phyloP scores from a whole-genome alignment of 2,329 filamentous ascomycete genomes.

The Magnaporthiopsis rhizophila region DNA sequence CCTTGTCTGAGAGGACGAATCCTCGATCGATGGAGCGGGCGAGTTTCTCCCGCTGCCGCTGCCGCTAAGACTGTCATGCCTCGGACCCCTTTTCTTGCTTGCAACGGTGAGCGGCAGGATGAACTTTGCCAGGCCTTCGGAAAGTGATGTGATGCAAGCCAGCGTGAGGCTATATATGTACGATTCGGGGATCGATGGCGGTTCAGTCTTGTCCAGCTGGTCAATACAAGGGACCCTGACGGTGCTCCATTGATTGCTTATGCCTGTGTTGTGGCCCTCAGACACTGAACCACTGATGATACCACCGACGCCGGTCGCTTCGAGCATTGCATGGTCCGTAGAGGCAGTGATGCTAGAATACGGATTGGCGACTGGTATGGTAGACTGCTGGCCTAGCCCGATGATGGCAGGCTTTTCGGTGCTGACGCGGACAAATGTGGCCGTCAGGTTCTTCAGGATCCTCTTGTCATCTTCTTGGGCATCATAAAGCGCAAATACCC shows the following conservation, averaged over 20 bases:
- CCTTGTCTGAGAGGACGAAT: slow-evolving; percentile 19
- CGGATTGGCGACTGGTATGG: slow-evolving; percentile 59
- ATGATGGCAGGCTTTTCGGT: slow-evolving; percentile 87
- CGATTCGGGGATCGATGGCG: slow-evolving; percentile 77
- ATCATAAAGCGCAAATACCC: slow-evolving; percentile 77
- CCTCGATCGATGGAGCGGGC: slow-evolving; percentile 28
- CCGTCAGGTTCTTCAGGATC: slow-evolving; percentile 74
- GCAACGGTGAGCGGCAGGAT: slow-evolving; percentile 81
- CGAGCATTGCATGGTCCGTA: slow-evolving; percentile 78
- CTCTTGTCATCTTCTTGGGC: slow-evolving; percentile 61
- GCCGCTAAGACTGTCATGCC: slow-evolving; percentile 28
- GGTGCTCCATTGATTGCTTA: slow-evolving; percentile 87
- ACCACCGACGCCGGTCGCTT: slow-evolving; percentile 79
- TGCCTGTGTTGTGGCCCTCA: slow-evolving; percentile 62
- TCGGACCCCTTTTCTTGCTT: slow-evolving; percentile 40
- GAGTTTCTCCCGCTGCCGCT: slow-evolving; percentile 37
- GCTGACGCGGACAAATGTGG: slow-evolving; percentile 83
- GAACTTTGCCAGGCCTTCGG: slow-evolving; percentile 88
- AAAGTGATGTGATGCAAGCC: slow-evolving; percentile 81
- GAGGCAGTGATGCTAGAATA: slow-evolving; percentile 47
- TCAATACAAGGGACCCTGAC: slow-evolving; percentile 85
- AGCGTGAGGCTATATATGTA: slow-evolving; percentile 88
- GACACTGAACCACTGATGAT: slow-evolving; percentile 69
- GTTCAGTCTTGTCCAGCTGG: slow-evolving; percentile 84
- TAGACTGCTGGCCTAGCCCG: slow-evolving; percentile 81